Evolutionary conservation across 306 rosid species (phyloP), one percentile per base, ranked within the genome.

Genomic region (Quercus ilex): DNA sequence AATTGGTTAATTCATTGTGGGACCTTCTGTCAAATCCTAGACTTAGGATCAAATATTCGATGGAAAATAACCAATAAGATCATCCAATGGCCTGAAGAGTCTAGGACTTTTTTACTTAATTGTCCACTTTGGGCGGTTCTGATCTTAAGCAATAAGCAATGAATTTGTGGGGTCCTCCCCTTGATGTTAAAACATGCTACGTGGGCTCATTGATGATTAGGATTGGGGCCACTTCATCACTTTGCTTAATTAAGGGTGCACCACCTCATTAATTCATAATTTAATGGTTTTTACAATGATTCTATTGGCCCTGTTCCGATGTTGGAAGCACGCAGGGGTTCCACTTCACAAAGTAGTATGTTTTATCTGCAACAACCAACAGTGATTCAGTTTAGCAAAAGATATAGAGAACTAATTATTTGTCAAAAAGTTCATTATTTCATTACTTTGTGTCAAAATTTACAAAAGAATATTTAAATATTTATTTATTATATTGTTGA

Each of bases 61-160:
- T 3, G 13, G 53, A 49, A 11, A 49, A 49, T 35, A 41, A 30
- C 52, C 79, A 67, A n/a, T 20, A 19, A 49, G 25, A 63, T 51
- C 55, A 65, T 65, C 81, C 19, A 9, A 31, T 25, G 63, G 23
- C 49, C 62, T 70, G 52, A 2, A 69, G 31, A 59, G 30, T 79
- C 79, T 51, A 4, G 75, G 62, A 59, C 65, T 76, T 55, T 41
- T 41, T 75, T 51, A 60, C 75, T 79, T 38, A 4, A n/a, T 63
- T 79, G 58, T 63, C 82, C 78, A 52, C 73, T 81, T 78, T 71
- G 67, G 76, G 62, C 73, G 83, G 78, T 70, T 49, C 52, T 41
- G 59, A 76, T 76, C 63, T 58, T 35, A 49, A 33, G 52, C 26
- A 46, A 64, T 35, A 57, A 33, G 52, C 26, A 46, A 64, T 21